A percentile compares a stretch with the other conserved stretches of the same genome.
Conservation (phyloP, 805 yeast species). For the Saccharomycopsis fodiens region DNA sequence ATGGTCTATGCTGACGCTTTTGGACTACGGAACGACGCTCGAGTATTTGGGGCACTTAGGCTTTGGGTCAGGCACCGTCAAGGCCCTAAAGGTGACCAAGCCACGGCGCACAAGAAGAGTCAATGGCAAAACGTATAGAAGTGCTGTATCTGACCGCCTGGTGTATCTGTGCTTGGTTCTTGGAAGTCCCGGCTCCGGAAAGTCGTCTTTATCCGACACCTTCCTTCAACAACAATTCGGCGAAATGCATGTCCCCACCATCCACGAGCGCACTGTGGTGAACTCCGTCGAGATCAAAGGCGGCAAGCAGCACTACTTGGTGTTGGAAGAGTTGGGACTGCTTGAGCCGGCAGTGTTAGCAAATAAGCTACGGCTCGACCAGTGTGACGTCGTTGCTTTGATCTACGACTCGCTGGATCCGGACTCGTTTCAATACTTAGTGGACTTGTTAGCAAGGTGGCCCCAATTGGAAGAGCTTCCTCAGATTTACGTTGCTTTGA, state of each 20-base stretch:
- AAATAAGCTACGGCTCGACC: constrained; percentile 58
- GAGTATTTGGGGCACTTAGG: constrained; percentile 90
- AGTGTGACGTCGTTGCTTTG: constrained; percentile 87
- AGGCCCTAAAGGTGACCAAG: constrained; percentile 73
- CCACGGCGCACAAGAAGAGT: constrained; percentile 64
- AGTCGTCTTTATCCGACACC: constrained; percentile 74
- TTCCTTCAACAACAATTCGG: constrained; percentile 70
- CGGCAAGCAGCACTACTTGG: constrained; percentile 90
- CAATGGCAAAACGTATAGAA: constrained; percentile 59
- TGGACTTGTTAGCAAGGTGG: constrained; percentile 57
- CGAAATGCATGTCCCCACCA: constrained; percentile 71
- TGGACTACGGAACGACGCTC: constrained; percentile 76
- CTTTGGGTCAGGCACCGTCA: constrained; percentile 45
- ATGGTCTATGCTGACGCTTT: constrained; percentile 93
- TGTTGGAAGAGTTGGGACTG: constrained; percentile 85
- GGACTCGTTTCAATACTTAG: constrained; percentile 79
- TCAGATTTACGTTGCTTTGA: constrained; percentile 79
- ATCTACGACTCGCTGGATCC: constrained; percentile 95
- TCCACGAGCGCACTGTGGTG: constrained; percentile 73
- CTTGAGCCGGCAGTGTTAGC: constrained; percentile 75
- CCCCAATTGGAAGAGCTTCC: constrained; percentile 62
- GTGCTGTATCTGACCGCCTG: constrained; percentile 69
- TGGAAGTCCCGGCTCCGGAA: constrained; percentile 85
- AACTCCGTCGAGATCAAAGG: constrained; percentile 91
- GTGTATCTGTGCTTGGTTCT: constrained; percentile 85